Evolutionary conservation across 768 basidiomycete species (phyloP), one percentile per base, ranked within the genome.

Genomic region (Pleurotus cornucopiae): DNA sequence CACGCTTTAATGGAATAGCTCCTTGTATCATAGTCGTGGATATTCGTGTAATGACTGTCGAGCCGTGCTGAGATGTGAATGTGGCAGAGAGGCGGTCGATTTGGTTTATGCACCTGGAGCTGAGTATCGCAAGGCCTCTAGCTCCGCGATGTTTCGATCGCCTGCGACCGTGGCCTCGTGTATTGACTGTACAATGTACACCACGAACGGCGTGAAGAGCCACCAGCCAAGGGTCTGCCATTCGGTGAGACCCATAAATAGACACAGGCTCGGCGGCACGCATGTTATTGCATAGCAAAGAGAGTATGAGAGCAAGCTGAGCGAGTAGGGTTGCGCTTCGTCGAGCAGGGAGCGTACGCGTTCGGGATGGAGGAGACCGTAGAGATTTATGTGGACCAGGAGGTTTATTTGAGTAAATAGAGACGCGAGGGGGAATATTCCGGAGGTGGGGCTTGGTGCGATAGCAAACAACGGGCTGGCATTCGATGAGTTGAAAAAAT

Each of bases 181-280:
- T 25, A 78, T 74, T 1, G 69, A 73, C 49, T 83, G 77, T 1
- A 76, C 73, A 37, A 80, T 64, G 41, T 69, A 77, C 1, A 81
- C 73, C 14, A 83, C 55, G 18, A 71, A 54, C 0, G 69, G 64
- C 0, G 81, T 76, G 18, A 76, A 59, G 46, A 71, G 73, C 79
- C 82, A 84, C 83, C 83, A 85, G 16, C 65, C 62, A 5, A 74
- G 74, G 2, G 75, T 78, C 60, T 82, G 80, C 82, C 83, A 85
- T 23, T 53, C 37, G 9, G 77, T 66, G 47, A 73, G 73, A 5
- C 68, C 69, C 5, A 77, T 67, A 51, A 83, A 76, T 37, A 84
- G 46, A 7, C 77, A 79, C 30, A 84, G 59, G 0, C 76, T 66
- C 2, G 82, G 83, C 1, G 78, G 71, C 5, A 84, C 72, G 20